phyloP scores from a whole-genome alignment of 805 yeast species.

The Henningerozyma blattae region DNA sequence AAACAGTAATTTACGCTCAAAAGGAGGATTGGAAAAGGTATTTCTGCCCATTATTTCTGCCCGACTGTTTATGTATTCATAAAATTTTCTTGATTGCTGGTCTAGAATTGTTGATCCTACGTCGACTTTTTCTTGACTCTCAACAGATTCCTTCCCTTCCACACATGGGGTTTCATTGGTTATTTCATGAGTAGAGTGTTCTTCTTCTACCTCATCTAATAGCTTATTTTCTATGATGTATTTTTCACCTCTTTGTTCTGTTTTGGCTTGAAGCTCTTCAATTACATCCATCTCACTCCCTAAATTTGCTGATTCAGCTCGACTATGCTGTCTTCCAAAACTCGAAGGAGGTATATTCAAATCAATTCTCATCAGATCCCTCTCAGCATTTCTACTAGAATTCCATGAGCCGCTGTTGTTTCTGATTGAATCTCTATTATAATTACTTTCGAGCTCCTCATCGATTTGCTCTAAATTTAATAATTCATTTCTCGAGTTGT shows the following conservation, averaged over 20 bases:
- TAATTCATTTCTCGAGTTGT: constrained; percentile 8
- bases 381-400: constrained; percentile 1
- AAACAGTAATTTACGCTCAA: constrained; percentile 12
- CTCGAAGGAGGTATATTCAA: constrained; percentile 24
- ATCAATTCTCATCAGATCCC: constrained; percentile 11
- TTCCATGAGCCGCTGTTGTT: background rate
- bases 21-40: constrained; percentile 10
- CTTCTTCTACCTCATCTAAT: constrained; percentile 1
- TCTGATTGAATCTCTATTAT: background rate
- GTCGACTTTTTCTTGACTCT: background rate
- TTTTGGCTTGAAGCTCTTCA: constrained; percentile 12
- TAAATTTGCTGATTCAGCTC: constrained; percentile 9
- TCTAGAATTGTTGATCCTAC: constrained; percentile 6
- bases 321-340: constrained; percentile 15
- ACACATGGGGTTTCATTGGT: background rate
- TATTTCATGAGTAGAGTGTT: background rate
- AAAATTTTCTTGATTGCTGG: constrained; percentile 18
- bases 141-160: too few species aligned
- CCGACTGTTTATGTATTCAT: constrained; percentile 18
- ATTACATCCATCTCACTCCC: constrained; percentile 13
- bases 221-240: background rate
- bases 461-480: constrained; percentile 20
- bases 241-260: constrained; percentile 1
- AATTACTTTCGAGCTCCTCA: constrained; percentile 16
- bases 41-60: constrained; percentile 11